Percentiles rank a stretch among this genome's conserved stretches.
Evolutionary conservation across 2,329 filamentous ascomycete species (phyloP).

Genomic region (Didymella pomorum): DNA sequence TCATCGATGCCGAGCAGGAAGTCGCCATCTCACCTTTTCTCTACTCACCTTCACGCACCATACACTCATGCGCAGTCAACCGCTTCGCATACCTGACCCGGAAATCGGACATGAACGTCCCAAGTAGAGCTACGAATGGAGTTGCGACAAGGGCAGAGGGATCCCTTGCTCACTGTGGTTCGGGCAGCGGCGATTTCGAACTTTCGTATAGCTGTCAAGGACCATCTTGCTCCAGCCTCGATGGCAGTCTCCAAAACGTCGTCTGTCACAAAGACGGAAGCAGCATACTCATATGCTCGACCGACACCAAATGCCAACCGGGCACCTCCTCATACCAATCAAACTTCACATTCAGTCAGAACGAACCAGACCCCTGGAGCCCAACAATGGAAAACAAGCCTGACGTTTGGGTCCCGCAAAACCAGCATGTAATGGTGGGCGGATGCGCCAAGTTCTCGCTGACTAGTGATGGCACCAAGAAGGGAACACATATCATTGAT

Average conservation of each 20-base stretch:
- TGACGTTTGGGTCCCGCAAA: slow-evolving; percentile 28
- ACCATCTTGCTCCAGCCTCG: slow-evolving; percentile 29
- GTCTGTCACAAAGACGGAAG: slow-evolving; percentile 29
- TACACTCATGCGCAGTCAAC: neutral
- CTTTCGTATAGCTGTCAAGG: slow-evolving; percentile 33
- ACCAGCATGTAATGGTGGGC: slow-evolving; percentile 28
- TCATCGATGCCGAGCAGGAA: neutral
- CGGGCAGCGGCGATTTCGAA: slow-evolving; percentile 16
- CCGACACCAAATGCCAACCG: slow-evolving; percentile 27
- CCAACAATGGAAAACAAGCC: slow-evolving; percentile 24
- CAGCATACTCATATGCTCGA: slow-evolving; percentile 29
- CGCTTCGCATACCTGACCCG: neutral
- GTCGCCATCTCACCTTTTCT: neutral
- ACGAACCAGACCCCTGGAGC: slow-evolving; percentile 29
- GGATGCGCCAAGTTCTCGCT: slow-evolving; percentile 29
- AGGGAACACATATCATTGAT: slow-evolving; percentile 27
- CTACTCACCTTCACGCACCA: neutral
- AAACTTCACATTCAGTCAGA: slow-evolving; percentile 38
- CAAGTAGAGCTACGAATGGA: neutral
- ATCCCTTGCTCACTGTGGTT: slow-evolving; percentile 4
- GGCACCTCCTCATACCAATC: slow-evolving; percentile 29
- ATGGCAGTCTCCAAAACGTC: slow-evolving; percentile 27
- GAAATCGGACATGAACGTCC: neutral
- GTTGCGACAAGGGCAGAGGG: slow-evolving; percentile 10
- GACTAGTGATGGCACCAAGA: slow-evolving; percentile 33